These are phyloP conservation scores for Boletus patriciae DNA, from an alignment of 768 basidiomycete genomes.

Conservation along the genomic window DNA sequence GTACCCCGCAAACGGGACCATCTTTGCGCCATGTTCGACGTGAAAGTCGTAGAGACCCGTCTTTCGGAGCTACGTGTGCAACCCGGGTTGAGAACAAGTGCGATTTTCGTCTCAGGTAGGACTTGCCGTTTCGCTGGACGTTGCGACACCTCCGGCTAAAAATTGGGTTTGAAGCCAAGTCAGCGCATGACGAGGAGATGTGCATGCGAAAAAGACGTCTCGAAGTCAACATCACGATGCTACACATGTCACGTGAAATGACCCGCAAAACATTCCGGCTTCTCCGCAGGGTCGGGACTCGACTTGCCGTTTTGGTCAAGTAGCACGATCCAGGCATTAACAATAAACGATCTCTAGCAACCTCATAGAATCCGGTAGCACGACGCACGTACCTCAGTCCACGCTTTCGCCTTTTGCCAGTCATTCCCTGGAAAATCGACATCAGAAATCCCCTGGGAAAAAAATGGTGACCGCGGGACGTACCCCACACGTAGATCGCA, in stretches of 20 bases:
- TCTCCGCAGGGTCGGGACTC: too few relatives aligned
- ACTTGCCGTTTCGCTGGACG: slow-evolving; percentile 22
- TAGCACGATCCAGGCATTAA: slow-evolving; percentile 76
- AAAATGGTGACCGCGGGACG: slow-evolving; percentile 10
- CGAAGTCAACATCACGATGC: too few relatives aligned
- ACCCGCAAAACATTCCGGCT: too few relatives aligned
- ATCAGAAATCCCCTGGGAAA: slow-evolving; percentile 6
- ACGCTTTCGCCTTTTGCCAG: slow-evolving; percentile 90
- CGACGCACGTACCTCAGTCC: slow-evolving; percentile 60
- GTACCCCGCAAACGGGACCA: slow-evolving; percentile 96
- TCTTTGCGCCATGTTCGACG: slow-evolving; percentile 76
- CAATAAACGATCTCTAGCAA: not conserved
- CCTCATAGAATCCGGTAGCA: not conserved
- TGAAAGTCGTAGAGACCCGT: slow-evolving; percentile 92
- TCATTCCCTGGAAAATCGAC: slow-evolving; percentile 45
- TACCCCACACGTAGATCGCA: slow-evolving; percentile 87
- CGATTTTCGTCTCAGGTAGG: not conserved
- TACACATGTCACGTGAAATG: not conserved
- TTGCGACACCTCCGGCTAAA: slow-evolving; percentile 18
- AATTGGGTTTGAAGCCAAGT: not conserved
- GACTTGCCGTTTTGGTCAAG: too few relatives aligned
- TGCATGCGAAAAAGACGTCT: too few relatives aligned
- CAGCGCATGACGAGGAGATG: too few relatives aligned
- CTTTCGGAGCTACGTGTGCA: slow-evolving; percentile 43
- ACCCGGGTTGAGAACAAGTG: slow-evolving; percentile 1